These are phyloP conservation scores for Thelonectria blattea DNA, from an alignment of 2,329 filamentous ascomycete genomes.

Conservation along the genomic window DNA sequence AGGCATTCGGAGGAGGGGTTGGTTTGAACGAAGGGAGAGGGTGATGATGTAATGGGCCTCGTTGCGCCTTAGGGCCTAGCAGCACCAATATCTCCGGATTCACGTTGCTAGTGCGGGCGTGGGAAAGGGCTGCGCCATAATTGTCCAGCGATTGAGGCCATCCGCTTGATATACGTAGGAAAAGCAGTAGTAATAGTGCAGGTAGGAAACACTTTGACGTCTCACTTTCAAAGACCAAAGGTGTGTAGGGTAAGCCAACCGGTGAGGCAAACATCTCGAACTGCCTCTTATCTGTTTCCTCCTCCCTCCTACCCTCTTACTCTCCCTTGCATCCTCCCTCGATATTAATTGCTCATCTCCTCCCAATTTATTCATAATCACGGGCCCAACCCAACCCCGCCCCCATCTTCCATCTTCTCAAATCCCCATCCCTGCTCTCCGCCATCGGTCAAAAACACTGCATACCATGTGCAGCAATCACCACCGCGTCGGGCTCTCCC, in stretches of 20 bases:
- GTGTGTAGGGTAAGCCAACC: not conserved
- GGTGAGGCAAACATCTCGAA: no score
- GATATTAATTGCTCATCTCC: no score
- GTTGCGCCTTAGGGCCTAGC: constrained; percentile 4
- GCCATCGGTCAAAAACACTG: not conserved
- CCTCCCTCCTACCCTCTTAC: no score
- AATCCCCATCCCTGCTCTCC: not conserved
- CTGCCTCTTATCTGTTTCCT: no score
- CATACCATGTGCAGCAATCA: not conserved
- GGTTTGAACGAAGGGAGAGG: not conserved
- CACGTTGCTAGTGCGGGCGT: not conserved
- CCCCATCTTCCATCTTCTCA: no score
- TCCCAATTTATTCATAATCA: no score
- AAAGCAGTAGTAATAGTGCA: no score
- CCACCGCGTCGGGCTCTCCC: not conserved
- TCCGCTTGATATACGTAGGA: no score
- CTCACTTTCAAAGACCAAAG: not conserved
- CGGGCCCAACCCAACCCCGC: no score
- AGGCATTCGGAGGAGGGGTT: not conserved
- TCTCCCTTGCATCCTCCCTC: no score
- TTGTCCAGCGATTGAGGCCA: not conserved
- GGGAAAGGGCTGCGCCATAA: no score
- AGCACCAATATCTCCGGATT: constrained; percentile 8
- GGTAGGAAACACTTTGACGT: no score
- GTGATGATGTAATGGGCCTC: constrained; percentile 31